A percentile compares a stretch with the other conserved stretches of the same genome.
Conservation (phyloP, 164 flowering plant genomes). For the Berberis vulgaris region DNA sequence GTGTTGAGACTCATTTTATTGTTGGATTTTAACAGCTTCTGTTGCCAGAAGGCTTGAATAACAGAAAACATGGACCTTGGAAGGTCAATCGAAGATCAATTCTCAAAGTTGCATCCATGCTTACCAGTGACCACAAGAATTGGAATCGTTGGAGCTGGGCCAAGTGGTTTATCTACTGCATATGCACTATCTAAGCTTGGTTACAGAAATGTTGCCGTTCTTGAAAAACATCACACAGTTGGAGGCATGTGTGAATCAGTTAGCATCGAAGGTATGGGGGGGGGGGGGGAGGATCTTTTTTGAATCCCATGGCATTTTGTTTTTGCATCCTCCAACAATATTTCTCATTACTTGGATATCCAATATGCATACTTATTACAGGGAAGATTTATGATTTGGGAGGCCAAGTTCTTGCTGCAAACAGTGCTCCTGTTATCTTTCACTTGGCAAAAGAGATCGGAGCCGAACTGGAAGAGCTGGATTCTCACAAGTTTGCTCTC, state of each 20-base stretch:
- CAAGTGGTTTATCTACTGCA: conserved; percentile 78
- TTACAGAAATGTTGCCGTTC: conserved; percentile 44
- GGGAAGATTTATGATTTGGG: conserved; percentile 74
- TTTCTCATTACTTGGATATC: background rate
- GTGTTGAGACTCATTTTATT: background rate
- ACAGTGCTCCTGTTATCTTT: conserved; percentile 66
- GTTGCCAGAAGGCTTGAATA: background rate
- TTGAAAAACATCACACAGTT: conserved; percentile 58
- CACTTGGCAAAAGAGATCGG: conserved; percentile 63
- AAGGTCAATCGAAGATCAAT: conserved; percentile 56
- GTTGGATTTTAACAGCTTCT: background rate
- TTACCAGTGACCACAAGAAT: conserved; percentile 48
- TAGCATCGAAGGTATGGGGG: conserved; percentile 49
- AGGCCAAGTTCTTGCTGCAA: conserved; percentile 81
- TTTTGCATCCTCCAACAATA: background rate
- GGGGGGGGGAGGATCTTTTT: too few species aligned
- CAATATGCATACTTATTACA: conserved; percentile 13
- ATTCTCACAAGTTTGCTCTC: conserved; percentile 63
- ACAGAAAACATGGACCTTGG: conserved; percentile 31
- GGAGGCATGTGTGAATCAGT: conserved; percentile 80
- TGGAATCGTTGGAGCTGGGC: conserved; percentile 71
- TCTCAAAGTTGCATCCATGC: conserved; percentile 62
- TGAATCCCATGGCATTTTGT: background rate
- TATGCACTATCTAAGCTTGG: conserved; percentile 69
- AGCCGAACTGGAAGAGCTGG: conserved; percentile 57